phyloP scores from a whole-genome alignment of 495 filamentous ascomycete genomes.

The Penicillium goetzii region DNA sequence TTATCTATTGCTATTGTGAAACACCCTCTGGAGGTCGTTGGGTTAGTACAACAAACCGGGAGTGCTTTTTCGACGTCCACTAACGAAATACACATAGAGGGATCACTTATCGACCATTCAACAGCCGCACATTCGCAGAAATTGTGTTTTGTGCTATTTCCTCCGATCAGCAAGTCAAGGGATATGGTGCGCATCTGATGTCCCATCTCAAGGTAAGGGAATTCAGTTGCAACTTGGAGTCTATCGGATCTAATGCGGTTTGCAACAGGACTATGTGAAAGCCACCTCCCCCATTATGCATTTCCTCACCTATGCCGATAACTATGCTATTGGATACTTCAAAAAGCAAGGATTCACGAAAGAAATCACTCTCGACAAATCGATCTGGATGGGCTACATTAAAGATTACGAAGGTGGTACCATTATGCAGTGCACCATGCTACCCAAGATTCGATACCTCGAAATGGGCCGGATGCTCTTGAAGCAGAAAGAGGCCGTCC shows the following conservation, averaged over 20 bases:
- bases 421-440: conserved; percentile 99
- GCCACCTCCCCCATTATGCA: conserved; percentile 97
- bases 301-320: conserved; percentile 98
- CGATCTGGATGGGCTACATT: conserved; percentile 99
- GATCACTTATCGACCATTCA: conserved; percentile 96
- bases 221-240: neutral
- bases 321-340: conserved; percentile 98
- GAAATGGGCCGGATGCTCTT: conserved; percentile 93
- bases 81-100: conserved; percentile 57
- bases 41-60: conserved; percentile 45
- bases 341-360: conserved; percentile 99
- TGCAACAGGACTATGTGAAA: conserved; percentile 82
- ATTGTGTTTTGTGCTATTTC: conserved; percentile 99
- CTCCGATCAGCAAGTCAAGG: conserved; percentile 97
- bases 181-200: conserved; percentile 98
- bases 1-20: conserved; percentile 96
- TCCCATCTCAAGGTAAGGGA: conserved; percentile 77
- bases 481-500: conserved; percentile 94
- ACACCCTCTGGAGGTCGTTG: conserved; percentile 91
- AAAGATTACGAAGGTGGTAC: conserved; percentile 99
- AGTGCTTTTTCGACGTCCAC: neutral
- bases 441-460: conserved; percentile 91
- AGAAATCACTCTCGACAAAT: conserved; percentile 88
- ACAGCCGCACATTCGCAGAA: conserved; percentile 90
- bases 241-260: conserved; percentile 17